Conservation (phyloP, 2,329 filamentous ascomycete species). For the Tolypocladium tropicale region DNA sequence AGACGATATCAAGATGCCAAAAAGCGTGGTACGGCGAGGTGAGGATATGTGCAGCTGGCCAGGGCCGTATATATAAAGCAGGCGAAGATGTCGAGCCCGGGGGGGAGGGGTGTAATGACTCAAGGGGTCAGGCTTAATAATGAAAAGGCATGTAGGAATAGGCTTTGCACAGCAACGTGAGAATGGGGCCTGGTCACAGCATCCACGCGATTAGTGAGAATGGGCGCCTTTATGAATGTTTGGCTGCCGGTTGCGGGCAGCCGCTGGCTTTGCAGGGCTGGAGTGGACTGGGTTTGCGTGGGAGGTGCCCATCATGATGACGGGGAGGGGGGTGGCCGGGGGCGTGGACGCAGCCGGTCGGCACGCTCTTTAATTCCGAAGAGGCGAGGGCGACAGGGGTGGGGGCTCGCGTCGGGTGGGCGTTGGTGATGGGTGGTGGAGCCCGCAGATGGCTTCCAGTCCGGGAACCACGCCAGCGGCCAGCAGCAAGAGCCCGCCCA, state of each 20-base stretch:
- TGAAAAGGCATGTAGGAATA: not conserved
- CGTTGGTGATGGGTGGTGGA: not conserved
- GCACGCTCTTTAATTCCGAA: not conserved
- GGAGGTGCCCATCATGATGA: not conserved
- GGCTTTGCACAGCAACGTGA: not conserved
- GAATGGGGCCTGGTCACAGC: not conserved
- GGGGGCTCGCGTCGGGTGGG: not conserved
- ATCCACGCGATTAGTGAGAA: not conserved
- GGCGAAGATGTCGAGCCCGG: not conserved
- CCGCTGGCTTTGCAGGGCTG: not conserved
- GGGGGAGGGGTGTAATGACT: not conserved
- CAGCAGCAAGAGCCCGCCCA: no score
- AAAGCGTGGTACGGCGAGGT: not conserved
- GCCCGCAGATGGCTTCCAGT: no score
- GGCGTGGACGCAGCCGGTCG: not conserved
- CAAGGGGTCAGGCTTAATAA: conserved; percentile 2
- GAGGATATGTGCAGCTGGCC: not conserved
- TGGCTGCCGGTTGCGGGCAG: not conserved
- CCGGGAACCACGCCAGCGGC: no score
- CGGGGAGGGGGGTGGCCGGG: not conserved
- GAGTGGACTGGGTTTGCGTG: not conserved
- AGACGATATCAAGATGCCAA: not conserved
- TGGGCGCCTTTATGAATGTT: not conserved
- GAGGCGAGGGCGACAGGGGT: not conserved
- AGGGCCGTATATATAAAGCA: not conserved